Evolutionary conservation across 1,284 basidiomycete species (phyloP).

Genomic region (Microstroma glucosiphilum): DNA sequence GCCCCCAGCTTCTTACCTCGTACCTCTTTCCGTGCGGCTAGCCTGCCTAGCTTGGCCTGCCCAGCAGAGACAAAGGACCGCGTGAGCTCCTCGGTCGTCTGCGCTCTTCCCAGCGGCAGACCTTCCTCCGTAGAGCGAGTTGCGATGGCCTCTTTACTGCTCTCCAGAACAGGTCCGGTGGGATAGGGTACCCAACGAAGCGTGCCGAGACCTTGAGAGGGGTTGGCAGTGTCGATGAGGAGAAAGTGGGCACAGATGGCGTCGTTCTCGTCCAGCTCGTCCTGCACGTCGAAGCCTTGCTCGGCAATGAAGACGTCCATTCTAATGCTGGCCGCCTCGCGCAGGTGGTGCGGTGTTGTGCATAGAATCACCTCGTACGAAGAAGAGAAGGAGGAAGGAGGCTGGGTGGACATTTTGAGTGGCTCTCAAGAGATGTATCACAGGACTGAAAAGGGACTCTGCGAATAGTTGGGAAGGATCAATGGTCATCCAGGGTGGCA

Average conservation of each 20-base stretch:
- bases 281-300: not conserved
- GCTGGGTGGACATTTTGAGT: no score
- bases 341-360: not conserved
- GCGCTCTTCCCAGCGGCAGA: no score
- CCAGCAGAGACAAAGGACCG: conserved; percentile 1
- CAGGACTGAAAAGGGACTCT: no score
- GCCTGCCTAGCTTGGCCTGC: conserved; percentile 4
- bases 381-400: not conserved
- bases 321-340: conserved; percentile 2
- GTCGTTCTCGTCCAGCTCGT: not conserved
- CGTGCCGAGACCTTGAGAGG: not conserved
- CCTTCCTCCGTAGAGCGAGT: no score
- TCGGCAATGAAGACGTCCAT: not conserved
- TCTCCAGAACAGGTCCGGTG: not conserved
- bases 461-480: no score
- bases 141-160: no score
- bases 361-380: conserved; percentile 4
- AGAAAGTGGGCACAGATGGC: conserved; percentile 2
- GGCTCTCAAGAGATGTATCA: no score
- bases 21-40: not conserved
- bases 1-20: conserved; percentile 5
- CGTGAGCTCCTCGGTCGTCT: not conserved
- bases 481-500: no score
- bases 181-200: conserved; percentile 5
- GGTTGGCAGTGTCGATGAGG: not conserved